These are phyloP conservation scores for Clohesyomyces aquaticus DNA, from an alignment of 495 filamentous ascomycete genomes.

Conservation along the genomic window DNA sequence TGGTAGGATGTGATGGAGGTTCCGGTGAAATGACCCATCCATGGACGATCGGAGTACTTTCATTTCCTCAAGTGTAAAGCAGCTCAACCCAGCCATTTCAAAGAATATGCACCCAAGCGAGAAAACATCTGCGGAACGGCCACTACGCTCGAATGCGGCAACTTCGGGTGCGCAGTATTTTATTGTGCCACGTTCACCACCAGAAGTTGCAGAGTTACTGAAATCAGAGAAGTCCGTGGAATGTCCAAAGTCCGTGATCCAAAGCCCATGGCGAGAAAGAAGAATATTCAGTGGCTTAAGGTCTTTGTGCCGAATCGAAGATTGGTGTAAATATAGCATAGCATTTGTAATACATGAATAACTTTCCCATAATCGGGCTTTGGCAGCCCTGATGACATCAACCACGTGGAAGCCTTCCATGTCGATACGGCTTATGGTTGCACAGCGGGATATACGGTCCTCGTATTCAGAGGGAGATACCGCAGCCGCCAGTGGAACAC, in stretches of 20 bases:
- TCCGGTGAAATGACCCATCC: constrained; percentile 33
- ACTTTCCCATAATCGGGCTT: constrained; percentile 3
- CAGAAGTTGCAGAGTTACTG: constrained; percentile 26
- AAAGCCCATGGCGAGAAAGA: constrained; percentile 22
- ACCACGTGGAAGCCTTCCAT: no score
- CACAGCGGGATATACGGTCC: no score
- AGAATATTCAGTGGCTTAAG: constrained; percentile 37
- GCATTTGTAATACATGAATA: constrained; percentile 18
- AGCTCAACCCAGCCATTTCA: constrained; percentile 19
- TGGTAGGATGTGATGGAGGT: constrained; percentile 19
- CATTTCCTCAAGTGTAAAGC: constrained; percentile 1
- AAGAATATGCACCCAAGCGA: constrained; percentile 36
- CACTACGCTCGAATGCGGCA: constrained; percentile 23
- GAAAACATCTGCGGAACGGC: constrained; percentile 36
- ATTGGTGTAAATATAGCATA: constrained; percentile 31
- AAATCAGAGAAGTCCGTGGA: constrained; percentile 35
- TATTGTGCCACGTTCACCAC: constrained; percentile 34
- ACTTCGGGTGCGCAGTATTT: constrained; percentile 40
- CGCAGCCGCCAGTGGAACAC: no score
- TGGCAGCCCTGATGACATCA: no score
- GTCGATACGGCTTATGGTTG: no score
- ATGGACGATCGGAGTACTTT: background rate
- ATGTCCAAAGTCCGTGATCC: constrained; percentile 39
- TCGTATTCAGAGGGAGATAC: no score
- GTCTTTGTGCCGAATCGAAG: constrained; percentile 35